Evolutionary conservation across 176 grass and related monocot genomes (phyloP).

Genomic region (Cymbopogon citratus): DNA sequence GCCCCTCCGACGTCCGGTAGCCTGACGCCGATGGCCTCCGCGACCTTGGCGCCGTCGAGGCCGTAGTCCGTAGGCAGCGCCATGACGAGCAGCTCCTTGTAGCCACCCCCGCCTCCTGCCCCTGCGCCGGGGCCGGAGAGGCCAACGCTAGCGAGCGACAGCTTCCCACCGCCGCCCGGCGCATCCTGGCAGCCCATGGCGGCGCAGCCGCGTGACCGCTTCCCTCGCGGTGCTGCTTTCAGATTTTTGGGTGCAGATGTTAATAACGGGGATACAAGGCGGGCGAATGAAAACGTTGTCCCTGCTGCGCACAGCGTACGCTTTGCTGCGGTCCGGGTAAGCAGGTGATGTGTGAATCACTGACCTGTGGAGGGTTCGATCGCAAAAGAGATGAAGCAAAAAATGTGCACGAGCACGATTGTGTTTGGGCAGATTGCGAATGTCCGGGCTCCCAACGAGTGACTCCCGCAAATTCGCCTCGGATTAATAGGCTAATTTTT

Average conservation of each 20-base stretch:
- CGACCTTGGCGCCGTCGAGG: slow-evolving; percentile 37
- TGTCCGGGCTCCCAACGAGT: neutral
- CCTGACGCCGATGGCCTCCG: slow-evolving; percentile 25
- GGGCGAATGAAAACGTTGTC: too few species aligned
- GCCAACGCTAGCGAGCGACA: slow-evolving; percentile 36
- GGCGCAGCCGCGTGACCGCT: slow-evolving; percentile 21
- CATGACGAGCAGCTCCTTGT: slow-evolving; percentile 52
- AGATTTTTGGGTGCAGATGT: neutral
- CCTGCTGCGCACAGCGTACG: neutral
- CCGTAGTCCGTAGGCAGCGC: slow-evolving; percentile 34
- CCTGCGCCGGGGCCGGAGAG: slow-evolving; percentile 2
- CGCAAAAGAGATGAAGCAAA: neutral
- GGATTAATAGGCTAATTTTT: too few species aligned
- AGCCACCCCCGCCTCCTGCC: neutral
- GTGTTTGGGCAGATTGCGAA: neutral
- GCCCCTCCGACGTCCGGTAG: slow-evolving; percentile 36
- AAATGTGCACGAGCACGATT: neutral
- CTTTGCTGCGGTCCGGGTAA: too few species aligned
- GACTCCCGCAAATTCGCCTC: too few species aligned
- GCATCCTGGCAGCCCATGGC: slow-evolving; percentile 33
- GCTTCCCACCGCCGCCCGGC: neutral
- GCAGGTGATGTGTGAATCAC: neutral
- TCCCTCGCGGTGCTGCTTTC: slow-evolving; percentile 21
- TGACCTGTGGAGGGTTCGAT: neutral
- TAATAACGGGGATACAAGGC: neutral